Base-by-base conservation (phyloP, 352 stramenopile species). In the Globisporangium recalcitrans region DNA sequence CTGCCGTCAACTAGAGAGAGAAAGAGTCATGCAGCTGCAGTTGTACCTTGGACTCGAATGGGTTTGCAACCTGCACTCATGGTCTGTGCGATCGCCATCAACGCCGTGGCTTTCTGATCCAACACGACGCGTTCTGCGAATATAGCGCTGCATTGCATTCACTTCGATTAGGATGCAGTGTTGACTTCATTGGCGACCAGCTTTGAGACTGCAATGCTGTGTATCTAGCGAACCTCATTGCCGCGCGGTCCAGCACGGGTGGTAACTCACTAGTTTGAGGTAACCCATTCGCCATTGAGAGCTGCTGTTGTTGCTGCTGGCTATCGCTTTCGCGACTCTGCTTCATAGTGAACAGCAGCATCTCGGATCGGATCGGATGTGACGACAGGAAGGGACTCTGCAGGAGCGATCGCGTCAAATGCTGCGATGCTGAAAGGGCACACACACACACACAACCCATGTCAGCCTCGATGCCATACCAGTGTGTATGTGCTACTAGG, bases 321-420 rank as follows among this genome's bases (percentile, higher is more conserved):
- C n/a, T 7, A 4, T 42, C 38, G 11, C 31, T 36, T 9, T 42
- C 60, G 16, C 59, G 62, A 10, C 70, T 62, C 46, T 80, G 57
- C 2, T 72, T 54, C 5, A 85, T 57, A 16, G 78, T 68, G 11
- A 64, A 60, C 26, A 67, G 36, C 21, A 80, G 26, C 32, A 85
- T 42, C 64, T 82, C 68, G 1, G 72, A 82, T 11, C 71, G 72
- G 4, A 75, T 75, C 19, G 77, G 75, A 36, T 82, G 73, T 8
- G 71, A 67, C n/a, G 63, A 26, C 32, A 86, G 51, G 52, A 75
- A 86, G n/a, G 73, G 69, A 61, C 77, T 86, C 59, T 82, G 69
- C n/a, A 83, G 54, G 49, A 83, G 69, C n/a, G 77, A 74, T 10
- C 61, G 64, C 51, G 78, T 58, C 34, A 85, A 56, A 52, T 82